A percentile compares a stretch with the other conserved stretches of the same genome.
These are phyloP conservation scores for Debaryomycetaceae sp. DNA, from an alignment of 1,139 yeast species.

Conservation along the genomic window DNA sequence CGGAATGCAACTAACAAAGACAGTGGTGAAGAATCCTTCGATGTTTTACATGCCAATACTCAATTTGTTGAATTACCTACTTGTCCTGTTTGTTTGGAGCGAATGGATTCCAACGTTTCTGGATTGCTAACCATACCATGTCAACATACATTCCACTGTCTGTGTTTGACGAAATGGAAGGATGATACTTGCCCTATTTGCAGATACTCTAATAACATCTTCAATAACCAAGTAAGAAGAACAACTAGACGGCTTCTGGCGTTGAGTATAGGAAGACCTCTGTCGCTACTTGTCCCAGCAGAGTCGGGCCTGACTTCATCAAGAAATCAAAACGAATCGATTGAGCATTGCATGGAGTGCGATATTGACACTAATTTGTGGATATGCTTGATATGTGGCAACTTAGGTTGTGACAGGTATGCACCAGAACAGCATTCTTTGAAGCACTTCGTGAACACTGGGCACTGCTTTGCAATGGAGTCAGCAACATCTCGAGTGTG, in stretches of 20 bases:
- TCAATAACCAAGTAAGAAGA: constrained; percentile 35
- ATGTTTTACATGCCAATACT: constrained; percentile 7
- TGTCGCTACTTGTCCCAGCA: neutral
- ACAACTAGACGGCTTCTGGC: constrained; percentile 11
- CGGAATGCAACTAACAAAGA: neutral
- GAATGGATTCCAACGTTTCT: constrained; percentile 79
- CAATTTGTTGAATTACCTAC: constrained; percentile 70
- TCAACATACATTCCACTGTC: constrained; percentile 92
- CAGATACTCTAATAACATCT: constrained; percentile 59
- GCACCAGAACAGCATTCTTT: constrained; percentile 80
- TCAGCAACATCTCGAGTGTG: constrained; percentile 81
- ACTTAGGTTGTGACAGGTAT: constrained; percentile 57
- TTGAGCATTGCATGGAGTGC: constrained; percentile 39
- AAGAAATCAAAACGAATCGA: neutral
- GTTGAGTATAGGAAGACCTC: neutral
- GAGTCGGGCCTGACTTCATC: neutral
- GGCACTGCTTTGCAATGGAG: constrained; percentile 94
- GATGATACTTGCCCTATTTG: constrained; percentile 94
- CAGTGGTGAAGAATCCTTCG: neutral
- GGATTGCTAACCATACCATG: constrained; percentile 88
- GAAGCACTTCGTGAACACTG: constrained; percentile 70
- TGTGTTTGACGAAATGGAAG: constrained; percentile 83
- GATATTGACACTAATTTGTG: constrained; percentile 28
- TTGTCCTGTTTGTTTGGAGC: constrained; percentile 89
- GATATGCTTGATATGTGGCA: constrained; percentile 48